Percentiles rank a stretch among this genome's conserved stretches.
phyloP scores from a whole-genome alignment of 139 green algal species.

The Chara braunii region DNA sequence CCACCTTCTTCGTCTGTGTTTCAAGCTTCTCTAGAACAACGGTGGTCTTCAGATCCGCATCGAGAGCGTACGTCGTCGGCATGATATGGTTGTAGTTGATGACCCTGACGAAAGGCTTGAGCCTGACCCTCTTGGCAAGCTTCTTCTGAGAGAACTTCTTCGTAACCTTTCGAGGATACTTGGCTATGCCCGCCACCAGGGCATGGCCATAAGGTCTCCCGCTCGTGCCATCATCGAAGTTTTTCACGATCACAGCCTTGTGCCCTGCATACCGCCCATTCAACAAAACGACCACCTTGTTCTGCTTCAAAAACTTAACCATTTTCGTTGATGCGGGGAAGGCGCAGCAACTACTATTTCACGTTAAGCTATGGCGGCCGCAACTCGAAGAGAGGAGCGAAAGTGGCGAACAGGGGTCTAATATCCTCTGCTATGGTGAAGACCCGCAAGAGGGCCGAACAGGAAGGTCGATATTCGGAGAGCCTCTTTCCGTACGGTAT shows the following conservation, averaged over 20 bases:
- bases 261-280: constrained; percentile 74
- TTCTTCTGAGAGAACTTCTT: constrained; percentile 56
- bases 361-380: too few species aligned
- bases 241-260: constrained; percentile 98
- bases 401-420: too few species aligned
- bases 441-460: too few species aligned
- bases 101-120: constrained; percentile 93
- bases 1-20: constrained; percentile 77
- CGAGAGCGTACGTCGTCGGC: constrained; percentile 93
- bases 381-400: too few species aligned
- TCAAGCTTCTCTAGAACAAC: constrained; percentile 75
- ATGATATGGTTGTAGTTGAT: constrained; percentile 99
- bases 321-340: too few species aligned
- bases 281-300: constrained; percentile 84
- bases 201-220: constrained; percentile 86
- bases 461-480: too few species aligned
- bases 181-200: constrained; percentile 79
- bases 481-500: too few species aligned
- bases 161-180: constrained; percentile 88
- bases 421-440: too few species aligned
- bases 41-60: constrained; percentile 80
- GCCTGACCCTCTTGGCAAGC: constrained; percentile 44
- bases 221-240: constrained; percentile 87
- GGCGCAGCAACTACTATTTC: too few species aligned
- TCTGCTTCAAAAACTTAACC: constrained; percentile 78